phyloP scores from a whole-genome alignment of 345 rosid species.

The Arabidopsis suecica region DNA sequence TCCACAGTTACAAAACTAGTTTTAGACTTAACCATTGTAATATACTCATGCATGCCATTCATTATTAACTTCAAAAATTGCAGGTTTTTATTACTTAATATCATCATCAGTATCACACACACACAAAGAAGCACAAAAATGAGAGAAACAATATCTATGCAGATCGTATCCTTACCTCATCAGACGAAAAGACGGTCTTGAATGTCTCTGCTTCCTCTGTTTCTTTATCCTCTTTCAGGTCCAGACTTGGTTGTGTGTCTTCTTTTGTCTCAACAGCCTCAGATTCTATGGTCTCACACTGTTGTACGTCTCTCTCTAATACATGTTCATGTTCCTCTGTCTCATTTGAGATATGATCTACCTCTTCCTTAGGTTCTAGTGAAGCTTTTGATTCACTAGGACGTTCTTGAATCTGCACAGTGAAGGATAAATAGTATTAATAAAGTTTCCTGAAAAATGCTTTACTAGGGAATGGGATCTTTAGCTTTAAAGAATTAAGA shows the following conservation, averaged over 20 bases:
- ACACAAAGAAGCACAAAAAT: not conserved
- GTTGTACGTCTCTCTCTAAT: slow-evolving; percentile 29
- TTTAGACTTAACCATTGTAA: slow-evolving; percentile 13
- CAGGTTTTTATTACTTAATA: not conserved
- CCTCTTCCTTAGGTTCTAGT: not conserved
- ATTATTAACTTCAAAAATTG: not conserved
- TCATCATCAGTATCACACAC: not conserved
- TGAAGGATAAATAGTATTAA: not conserved
- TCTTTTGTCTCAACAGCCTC: slow-evolving; percentile 18
- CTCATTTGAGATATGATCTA: not conserved
- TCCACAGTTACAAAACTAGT: slow-evolving; percentile 1
- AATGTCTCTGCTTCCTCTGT: slow-evolving; percentile 28
- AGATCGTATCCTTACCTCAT: slow-evolving; percentile 52
- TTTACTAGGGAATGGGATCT: not conserved
- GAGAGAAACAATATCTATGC: not conserved
- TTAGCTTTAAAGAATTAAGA: slow-evolving; percentile 19
- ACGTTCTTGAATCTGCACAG: slow-evolving; percentile 13
- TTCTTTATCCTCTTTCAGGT: slow-evolving; percentile 39
- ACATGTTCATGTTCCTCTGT: slow-evolving; percentile 28
- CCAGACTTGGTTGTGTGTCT: slow-evolving; percentile 9
- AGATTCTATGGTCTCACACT: slow-evolving; percentile 18
- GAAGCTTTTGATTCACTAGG: not conserved
- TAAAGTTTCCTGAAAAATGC: not conserved
- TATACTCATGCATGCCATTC: not conserved
- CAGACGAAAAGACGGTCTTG: slow-evolving; percentile 41